Percentiles rank a stretch among this genome's conserved stretches.
Conservation (phyloP, 805 yeast species). For the Candida saitoana region DNA sequence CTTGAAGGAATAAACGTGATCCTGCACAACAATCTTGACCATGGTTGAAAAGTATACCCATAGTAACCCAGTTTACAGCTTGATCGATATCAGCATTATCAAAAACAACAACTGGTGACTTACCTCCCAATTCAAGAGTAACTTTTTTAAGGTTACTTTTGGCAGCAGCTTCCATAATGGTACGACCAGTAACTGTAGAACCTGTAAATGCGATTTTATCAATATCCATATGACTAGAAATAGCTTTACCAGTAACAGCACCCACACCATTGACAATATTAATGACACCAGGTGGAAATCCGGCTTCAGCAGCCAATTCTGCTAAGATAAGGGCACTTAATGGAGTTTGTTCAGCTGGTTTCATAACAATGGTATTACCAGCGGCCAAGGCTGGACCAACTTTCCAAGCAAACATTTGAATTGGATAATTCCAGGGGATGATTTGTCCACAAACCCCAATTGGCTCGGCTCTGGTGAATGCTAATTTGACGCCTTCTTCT, state of each 20-base stretch:
- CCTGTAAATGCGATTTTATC: constrained; percentile 53
- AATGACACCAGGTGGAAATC: constrained; percentile 45
- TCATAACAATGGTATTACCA: constrained; percentile 44
- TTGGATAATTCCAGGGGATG: constrained; percentile 49
- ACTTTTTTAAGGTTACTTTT: constrained; percentile 34
- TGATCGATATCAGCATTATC: constrained; percentile 43
- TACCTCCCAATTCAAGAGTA: constrained; percentile 50
- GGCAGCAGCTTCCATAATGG: constrained; percentile 12
- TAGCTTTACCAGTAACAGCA: constrained; percentile 40
- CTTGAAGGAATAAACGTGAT: constrained; percentile 41
- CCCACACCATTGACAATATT: constrained; percentile 38
- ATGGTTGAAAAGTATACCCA: constrained; percentile 41
- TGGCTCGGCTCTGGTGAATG: constrained; percentile 27
- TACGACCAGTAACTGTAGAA: constrained; percentile 41
- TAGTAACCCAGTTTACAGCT: constrained; percentile 47
- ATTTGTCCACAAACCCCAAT: constrained; percentile 48
- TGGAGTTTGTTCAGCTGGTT: constrained; percentile 47
- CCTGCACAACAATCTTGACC: constrained; percentile 46
- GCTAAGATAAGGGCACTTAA: constrained; percentile 40
- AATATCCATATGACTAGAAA: constrained; percentile 21
- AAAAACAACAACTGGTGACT: constrained; percentile 43
- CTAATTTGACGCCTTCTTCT: constrained; percentile 31
- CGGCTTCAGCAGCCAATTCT: constrained; percentile 39
- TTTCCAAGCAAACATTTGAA: constrained; percentile 47
- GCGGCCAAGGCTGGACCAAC: constrained; percentile 40